These are phyloP conservation scores for Bullera alba DNA, from an alignment of 768 basidiomycete genomes.

Conservation along the genomic window DNA sequence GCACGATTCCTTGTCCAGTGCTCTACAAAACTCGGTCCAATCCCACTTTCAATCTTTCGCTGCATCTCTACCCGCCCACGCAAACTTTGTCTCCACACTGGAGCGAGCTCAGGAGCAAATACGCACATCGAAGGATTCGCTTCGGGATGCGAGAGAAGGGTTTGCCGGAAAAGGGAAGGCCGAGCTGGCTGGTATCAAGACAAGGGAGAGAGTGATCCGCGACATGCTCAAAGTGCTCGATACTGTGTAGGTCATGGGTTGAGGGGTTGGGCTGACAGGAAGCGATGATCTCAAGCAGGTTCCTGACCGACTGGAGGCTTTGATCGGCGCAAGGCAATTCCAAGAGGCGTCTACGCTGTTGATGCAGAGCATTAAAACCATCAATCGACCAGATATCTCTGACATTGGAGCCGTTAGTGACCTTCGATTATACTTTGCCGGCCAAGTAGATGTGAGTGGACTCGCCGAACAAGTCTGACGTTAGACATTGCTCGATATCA, in stretches of 20 bases:
- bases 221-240: slow-evolving; percentile 94
- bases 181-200: slow-evolving; percentile 55
- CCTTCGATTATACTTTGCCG: slow-evolving; percentile 69
- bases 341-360: slow-evolving; percentile 81
- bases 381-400: slow-evolving; percentile 83
- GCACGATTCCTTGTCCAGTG: slow-evolving; percentile 33
- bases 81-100: slow-evolving; percentile 66
- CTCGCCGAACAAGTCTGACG: neutral
- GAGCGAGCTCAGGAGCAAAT: slow-evolving; percentile 68
- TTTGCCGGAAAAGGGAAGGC: slow-evolving; percentile 51
- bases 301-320: slow-evolving; percentile 81
- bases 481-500: slow-evolving; percentile 81
- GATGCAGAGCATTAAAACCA: slow-evolving; percentile 77
- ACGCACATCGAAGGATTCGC: slow-evolving; percentile 58
- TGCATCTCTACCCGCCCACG: slow-evolving; percentile 85
- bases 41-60: slow-evolving; percentile 92
- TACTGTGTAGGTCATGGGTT: slow-evolving; percentile 59
- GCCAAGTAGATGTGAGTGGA: slow-evolving; percentile 73
- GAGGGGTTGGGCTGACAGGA: slow-evolving; percentile 19
- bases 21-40: slow-evolving; percentile 48
- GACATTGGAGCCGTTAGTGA: slow-evolving; percentile 94
- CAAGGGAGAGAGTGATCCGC: slow-evolving; percentile 78
- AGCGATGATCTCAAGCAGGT: slow-evolving; percentile 86
- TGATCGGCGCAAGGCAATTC: slow-evolving; percentile 93
- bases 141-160: slow-evolving; percentile 74